Evolutionary conservation across 1,284 basidiomycete genomes (phyloP).

Genomic region (Cronartium quercuum): DNA sequence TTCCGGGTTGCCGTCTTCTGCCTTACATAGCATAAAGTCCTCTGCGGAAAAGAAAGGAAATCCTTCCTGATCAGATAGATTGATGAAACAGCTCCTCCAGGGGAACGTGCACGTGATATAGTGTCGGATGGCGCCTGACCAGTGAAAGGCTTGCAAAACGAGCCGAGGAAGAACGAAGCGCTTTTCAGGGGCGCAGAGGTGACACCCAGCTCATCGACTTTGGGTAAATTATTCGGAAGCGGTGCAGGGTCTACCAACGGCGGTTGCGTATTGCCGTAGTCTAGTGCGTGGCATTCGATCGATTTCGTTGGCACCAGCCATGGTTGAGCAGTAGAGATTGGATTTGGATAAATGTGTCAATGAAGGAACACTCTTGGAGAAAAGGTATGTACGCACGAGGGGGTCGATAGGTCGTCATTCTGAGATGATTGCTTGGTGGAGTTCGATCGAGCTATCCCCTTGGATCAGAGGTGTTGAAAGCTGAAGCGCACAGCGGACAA

Average conservation of each 20-base stretch:
- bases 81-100: too few relatives aligned
- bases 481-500: too few relatives aligned
- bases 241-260: slow-evolving; percentile 56
- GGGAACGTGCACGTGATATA: neutral
- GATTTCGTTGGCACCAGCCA: too few relatives aligned
- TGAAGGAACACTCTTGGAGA: neutral
- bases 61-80: too few relatives aligned
- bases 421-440: neutral
- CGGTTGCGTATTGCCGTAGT: slow-evolving; percentile 32
- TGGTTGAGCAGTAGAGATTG: too few relatives aligned
- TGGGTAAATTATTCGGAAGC: slow-evolving; percentile 66
- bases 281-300: neutral
- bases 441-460: too few relatives aligned
- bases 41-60: too few relatives aligned
- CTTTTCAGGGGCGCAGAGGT: slow-evolving; percentile 93
- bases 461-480: too few relatives aligned
- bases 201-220: slow-evolving; percentile 80
- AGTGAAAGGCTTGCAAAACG: slow-evolving; percentile 55
- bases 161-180: slow-evolving; percentile 93
- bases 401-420: slow-evolving; percentile 29
- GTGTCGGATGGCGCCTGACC: too few relatives aligned
- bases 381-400: slow-evolving; percentile 3
- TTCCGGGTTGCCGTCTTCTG: slow-evolving; percentile 76
- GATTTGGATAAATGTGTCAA: neutral
- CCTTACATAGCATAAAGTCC: slow-evolving; percentile 60